Base-by-base conservation (phyloP, 2,329 filamentous ascomycete species). In the Fusarium falciforme region DNA sequence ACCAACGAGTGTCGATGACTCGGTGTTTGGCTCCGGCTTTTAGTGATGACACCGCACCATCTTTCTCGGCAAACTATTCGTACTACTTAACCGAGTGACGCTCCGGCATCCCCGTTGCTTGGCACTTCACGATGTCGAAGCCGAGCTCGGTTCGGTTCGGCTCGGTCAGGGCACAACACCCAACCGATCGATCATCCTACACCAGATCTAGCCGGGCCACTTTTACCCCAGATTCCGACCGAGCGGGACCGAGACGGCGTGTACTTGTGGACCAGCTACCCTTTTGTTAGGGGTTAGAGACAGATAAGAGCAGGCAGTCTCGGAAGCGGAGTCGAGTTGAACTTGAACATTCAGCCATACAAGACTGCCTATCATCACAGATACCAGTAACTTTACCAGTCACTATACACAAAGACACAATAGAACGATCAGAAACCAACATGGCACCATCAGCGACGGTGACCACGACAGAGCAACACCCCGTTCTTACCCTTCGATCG, bases 401-500 rank as follows among this genome's bases (percentile, higher is more conserved):
- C 44, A 25, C 14, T 35, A 10, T 12, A 35, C 12, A n/a, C 2
- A 35, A 5, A 36, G 20, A 57, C 11, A 17, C 11, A 35, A 20
- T 3, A 11, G 5, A 38, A 36, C 54, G 12, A 57, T 5, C 27
- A 49, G 12, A 5, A 22, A 8, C 5, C 31, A 66, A 38, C 42
- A 73, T 73, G 71, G 49, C 67, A 12, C 52, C 61, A 11, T 71
- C 71, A 31, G 59, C 67, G 20, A 71, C 71, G 1, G 52, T 61
- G 2, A 73, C 71, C 14, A 40, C 52, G 2, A 54, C 55, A 1
- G 71, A 73, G 12, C 61, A 74, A 33, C 60, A 74, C 16, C 71
- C 71, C 17, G 63, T 69, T 22, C 74, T 76, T 27, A 76, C 74
- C 7, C 74, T 76, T n/a, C 67, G 74, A 6, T 74, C 74, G 0